Conservation (phyloP, 176 grass and related monocot genomes). For the Hsuehochloa calcarea region DNA sequence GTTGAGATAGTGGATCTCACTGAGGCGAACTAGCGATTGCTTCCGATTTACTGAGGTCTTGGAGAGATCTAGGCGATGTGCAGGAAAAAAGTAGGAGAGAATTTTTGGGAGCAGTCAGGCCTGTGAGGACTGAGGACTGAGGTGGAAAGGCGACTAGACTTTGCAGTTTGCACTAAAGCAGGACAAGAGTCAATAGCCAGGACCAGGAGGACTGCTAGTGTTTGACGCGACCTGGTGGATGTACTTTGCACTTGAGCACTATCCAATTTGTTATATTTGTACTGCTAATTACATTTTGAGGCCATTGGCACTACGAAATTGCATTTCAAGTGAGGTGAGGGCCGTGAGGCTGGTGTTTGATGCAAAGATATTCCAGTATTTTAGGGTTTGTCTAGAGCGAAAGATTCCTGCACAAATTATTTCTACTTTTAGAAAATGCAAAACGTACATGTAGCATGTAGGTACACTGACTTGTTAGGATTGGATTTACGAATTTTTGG, state of each 20-base stretch:
- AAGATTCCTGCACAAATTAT: too few relatives aligned
- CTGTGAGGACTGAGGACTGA: background rate
- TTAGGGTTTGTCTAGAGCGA: too few relatives aligned
- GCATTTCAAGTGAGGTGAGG: background rate
- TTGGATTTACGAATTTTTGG: too few relatives aligned
- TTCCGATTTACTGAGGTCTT: background rate
- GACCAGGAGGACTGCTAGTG: too few relatives aligned
- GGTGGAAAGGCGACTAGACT: slow-evolving; percentile 30
- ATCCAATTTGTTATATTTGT: background rate
- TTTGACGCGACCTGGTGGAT: background rate
- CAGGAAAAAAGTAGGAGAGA: background rate
- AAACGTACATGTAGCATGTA: too few relatives aligned
- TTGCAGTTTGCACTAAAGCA: background rate
- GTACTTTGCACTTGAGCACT: background rate
- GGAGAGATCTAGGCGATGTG: slow-evolving; percentile 29
- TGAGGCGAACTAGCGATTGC: background rate
- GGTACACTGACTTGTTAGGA: too few relatives aligned
- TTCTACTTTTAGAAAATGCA: too few relatives aligned
- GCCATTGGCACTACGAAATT: background rate
- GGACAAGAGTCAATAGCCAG: background rate
- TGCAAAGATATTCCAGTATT: background rate
- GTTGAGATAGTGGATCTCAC: background rate
- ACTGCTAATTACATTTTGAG: background rate
- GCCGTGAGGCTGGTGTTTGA: background rate
- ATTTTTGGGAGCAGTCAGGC: background rate